Percentiles rank a stretch among this genome's conserved stretches.
Evolutionary conservation across 129 eudicot genomes (phyloP).

Genomic region (Tagetes erecta): DNA sequence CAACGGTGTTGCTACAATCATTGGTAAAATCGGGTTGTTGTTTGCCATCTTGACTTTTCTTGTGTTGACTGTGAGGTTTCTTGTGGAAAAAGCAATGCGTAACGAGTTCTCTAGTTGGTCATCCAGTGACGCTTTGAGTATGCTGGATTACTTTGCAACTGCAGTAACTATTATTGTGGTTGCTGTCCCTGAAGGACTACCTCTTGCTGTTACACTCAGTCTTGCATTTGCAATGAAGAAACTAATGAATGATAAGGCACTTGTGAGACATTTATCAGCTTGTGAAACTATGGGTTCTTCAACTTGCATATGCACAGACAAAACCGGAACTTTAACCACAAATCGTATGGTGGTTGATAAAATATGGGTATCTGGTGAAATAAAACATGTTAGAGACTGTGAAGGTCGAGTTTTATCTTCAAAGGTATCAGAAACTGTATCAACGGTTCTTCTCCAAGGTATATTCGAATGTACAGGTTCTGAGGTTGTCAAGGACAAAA

Average conservation of each 20-base stretch:
- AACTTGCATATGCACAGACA: constrained; percentile 72
- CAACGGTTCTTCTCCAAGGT: no score
- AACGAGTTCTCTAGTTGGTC: constrained; percentile 60
- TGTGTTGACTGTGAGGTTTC: constrained; percentile 53
- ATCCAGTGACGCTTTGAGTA: constrained; percentile 56
- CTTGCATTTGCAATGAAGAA: constrained; percentile 91
- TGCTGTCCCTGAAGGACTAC: constrained; percentile 93
- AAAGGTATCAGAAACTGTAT: no score
- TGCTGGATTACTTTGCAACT: constrained; percentile 69
- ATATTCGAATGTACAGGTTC: no score
- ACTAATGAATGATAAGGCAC: constrained; percentile 69
- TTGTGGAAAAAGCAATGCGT: constrained; percentile 52
- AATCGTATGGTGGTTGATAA: constrained; percentile 72
- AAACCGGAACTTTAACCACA: constrained; percentile 85
- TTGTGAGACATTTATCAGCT: constrained; percentile 82
- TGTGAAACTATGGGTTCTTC: constrained; percentile 95
- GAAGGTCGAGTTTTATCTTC: no score
- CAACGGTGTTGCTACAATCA: constrained; percentile 81
- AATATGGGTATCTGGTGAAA: no score
- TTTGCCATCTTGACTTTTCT: constrained; percentile 68
- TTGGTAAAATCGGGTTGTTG: constrained; percentile 69
- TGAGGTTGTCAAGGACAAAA: no score
- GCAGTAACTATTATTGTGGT: constrained; percentile 84
- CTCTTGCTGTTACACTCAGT: constrained; percentile 82
- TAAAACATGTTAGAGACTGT: no score